Conservation (phyloP, 2,329 filamentous ascomycete genomes). For the Aureobasidium namibiae region DNA sequence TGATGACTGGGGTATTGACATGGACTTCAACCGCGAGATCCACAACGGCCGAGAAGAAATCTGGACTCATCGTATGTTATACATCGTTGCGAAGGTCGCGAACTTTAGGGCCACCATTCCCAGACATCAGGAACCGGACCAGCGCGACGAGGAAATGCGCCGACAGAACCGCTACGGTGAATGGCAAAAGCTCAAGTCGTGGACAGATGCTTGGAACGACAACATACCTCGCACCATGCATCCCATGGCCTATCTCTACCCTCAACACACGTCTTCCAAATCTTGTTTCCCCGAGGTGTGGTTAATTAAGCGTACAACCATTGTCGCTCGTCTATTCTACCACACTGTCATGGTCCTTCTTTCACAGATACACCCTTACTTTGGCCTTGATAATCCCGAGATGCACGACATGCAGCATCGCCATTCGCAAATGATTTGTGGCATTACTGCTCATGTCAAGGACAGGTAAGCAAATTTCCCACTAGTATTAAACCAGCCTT, state of each 20-base stretch:
- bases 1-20: constrained; percentile 79
- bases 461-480: constrained; percentile 47
- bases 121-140: constrained; percentile 50
- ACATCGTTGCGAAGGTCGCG: constrained; percentile 76
- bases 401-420: constrained; percentile 62
- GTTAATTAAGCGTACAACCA: constrained; percentile 74
- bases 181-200: constrained; percentile 71
- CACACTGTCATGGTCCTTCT: constrained; percentile 79
- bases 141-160: constrained; percentile 56
- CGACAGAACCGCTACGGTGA: constrained; percentile 60
- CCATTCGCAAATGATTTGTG: constrained; percentile 79
- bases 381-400: constrained; percentile 52
- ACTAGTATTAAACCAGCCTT: not conserved
- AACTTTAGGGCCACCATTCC: constrained; percentile 72
- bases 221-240: constrained; percentile 79
- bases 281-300: constrained; percentile 83
- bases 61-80: constrained; percentile 85
- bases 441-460: constrained; percentile 77
- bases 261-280: constrained; percentile 57
- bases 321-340: constrained; percentile 78
- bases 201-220: constrained; percentile 76
- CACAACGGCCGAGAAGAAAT: constrained; percentile 63
- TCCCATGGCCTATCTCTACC: constrained; percentile 68
- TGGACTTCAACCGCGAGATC: constrained; percentile 56
- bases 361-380: constrained; percentile 67